These are phyloP conservation scores for Amoebophrya sp. DNA, from an alignment of 169 alveolate species.

Conservation along the genomic window DNA sequence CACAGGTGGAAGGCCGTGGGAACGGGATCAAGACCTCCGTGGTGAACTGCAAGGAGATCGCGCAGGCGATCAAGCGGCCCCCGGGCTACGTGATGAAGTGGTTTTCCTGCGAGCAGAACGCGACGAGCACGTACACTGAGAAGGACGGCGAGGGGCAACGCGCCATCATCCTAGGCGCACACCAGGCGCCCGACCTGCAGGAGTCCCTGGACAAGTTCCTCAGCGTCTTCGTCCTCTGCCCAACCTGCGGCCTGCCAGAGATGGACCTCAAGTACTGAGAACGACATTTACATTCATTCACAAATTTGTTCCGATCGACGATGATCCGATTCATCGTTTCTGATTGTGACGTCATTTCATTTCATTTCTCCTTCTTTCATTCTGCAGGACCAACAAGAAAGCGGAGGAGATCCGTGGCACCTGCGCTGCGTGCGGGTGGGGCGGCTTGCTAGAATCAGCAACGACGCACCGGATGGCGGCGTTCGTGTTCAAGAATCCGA, in stretches of 20 bases:
- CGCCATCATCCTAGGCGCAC: neutral
- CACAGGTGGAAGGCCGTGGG: conserved; percentile 43
- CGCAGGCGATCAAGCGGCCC: conserved; percentile 75
- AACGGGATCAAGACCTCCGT: conserved; percentile 84
- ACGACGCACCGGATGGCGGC: neutral
- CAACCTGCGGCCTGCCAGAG: neutral
- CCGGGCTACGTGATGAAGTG: conserved; percentile 33
- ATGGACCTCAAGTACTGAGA: neutral
- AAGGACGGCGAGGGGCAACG: neutral
- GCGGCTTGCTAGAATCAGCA: neutral
- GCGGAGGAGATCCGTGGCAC: neutral
- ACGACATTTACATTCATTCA: too few species aligned
- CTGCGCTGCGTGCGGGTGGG: neutral
- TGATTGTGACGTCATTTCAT: too few species aligned
- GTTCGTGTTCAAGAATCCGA: neutral
- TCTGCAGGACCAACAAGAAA: neutral
- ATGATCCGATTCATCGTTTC: too few species aligned
- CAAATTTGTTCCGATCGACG: too few species aligned
- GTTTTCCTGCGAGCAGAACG: neutral
- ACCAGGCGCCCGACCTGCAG: neutral
- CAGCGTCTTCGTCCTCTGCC: neutral
- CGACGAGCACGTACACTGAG: neutral
- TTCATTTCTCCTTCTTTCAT: neutral
- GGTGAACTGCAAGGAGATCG: conserved; percentile 91
- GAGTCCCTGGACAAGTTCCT: neutral